phyloP scores from a whole-genome alignment of 345 rosid species.

The Noccaea bulbosa region DNA sequence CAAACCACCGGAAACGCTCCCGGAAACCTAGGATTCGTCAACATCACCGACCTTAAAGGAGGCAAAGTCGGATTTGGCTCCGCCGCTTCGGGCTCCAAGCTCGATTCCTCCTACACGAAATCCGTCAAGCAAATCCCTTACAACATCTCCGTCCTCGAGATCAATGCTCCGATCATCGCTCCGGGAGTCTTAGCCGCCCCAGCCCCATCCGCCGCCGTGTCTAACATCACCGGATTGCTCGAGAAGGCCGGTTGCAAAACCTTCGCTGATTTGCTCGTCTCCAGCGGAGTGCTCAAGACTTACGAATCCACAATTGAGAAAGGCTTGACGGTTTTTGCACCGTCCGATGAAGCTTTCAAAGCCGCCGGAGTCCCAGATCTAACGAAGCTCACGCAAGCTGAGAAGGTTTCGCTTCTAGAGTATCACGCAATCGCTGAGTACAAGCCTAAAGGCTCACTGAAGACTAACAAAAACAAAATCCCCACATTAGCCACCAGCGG shows the following conservation, averaged over 20 bases:
- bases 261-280: slow-evolving; percentile 58
- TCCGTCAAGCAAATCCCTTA: slow-evolving; percentile 83
- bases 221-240: slow-evolving; percentile 72
- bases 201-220: slow-evolving; percentile 60
- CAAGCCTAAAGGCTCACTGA: slow-evolving; percentile 68
- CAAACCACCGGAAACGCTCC: slow-evolving; percentile 95
- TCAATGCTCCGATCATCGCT: slow-evolving; percentile 68
- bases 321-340: slow-evolving; percentile 87
- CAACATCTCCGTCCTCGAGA: slow-evolving; percentile 75
- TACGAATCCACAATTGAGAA: slow-evolving; percentile 63
- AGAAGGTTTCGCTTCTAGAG: slow-evolving; percentile 70
- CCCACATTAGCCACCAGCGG: slow-evolving; percentile 75
- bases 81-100: slow-evolving; percentile 78
- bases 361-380: slow-evolving; percentile 72
- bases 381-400: slow-evolving; percentile 72
- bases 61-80: slow-evolving; percentile 90
- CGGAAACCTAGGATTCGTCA: slow-evolving; percentile 79
- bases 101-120: slow-evolving; percentile 72
- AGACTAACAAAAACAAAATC: slow-evolving; percentile 63
- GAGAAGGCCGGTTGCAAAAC: slow-evolving; percentile 92
- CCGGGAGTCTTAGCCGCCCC: slow-evolving; percentile 70
- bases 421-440: slow-evolving; percentile 72
- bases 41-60: slow-evolving; percentile 82
- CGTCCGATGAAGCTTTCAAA: slow-evolving; percentile 88
- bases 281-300: slow-evolving; percentile 79